phyloP scores from a whole-genome alignment of 345 rosid species.

The Turritis glabra region DNA sequence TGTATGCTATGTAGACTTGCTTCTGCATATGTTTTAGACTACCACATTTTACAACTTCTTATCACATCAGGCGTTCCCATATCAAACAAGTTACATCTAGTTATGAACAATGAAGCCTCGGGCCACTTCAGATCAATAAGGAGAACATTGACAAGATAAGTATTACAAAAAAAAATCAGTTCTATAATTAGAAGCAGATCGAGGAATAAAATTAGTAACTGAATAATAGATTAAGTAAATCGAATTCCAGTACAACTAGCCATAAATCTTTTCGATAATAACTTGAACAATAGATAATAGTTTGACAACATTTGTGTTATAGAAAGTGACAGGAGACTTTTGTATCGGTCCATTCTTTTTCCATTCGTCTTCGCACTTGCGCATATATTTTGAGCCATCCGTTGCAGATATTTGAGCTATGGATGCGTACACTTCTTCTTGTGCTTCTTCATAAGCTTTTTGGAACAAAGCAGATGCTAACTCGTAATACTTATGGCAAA shows the following conservation, averaged over 20 bases:
- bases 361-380: neutral
- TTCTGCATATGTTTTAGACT: too few relatives aligned
- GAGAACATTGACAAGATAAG: neutral
- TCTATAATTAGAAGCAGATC: neutral
- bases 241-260: neutral
- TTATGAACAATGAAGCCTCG: too few relatives aligned
- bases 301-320: neutral
- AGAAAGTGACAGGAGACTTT: neutral
- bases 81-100: too few relatives aligned
- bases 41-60: too few relatives aligned
- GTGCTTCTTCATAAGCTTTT: neutral
- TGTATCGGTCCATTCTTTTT: neutral
- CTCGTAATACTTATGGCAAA: neutral
- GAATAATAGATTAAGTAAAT: neutral
- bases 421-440: neutral
- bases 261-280: neutral
- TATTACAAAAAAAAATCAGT: neutral
- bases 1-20: too few relatives aligned
- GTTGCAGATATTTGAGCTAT: neutral
- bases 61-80: too few relatives aligned
- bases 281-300: neutral
- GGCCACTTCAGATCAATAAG: too few relatives aligned
- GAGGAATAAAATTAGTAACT: neutral
- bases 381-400: neutral
- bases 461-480: neutral